phyloP scores from a whole-genome alignment of 2,329 filamentous ascomycete species.

The Aspergillus puulaauensis region DNA sequence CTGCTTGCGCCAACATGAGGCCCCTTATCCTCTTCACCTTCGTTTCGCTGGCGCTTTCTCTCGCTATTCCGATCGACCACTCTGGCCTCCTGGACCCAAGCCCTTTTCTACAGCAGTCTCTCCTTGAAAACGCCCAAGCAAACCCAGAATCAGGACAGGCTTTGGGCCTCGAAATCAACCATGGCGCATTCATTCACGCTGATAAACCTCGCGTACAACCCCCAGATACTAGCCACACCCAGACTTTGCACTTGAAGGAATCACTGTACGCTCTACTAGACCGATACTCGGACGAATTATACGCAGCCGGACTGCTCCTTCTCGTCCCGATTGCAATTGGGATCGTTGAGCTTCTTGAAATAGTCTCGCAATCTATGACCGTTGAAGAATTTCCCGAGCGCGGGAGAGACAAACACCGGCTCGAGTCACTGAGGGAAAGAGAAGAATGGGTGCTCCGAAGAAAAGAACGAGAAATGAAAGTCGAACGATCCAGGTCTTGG shows the following conservation, averaged over 20 bases:
- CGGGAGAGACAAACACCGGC: constrained; percentile 5
- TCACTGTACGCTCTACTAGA: not conserved
- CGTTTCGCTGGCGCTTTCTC: not conserved
- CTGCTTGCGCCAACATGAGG: not conserved
- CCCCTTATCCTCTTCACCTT: not conserved
- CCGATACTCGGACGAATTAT: constrained; percentile 7
- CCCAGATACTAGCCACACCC: not conserved
- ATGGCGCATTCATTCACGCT: not conserved
- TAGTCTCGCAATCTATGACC: not conserved
- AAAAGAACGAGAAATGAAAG: not conserved
- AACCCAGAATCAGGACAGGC: not conserved
- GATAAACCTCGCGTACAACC: not conserved
- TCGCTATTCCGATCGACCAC: not conserved
- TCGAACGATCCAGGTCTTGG: not conserved
- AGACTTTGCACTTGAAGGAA: constrained; percentile 3
- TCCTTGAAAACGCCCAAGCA: not conserved
- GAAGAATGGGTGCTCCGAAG: not conserved
- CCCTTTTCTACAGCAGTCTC: not conserved
- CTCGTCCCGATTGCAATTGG: constrained; percentile 11
- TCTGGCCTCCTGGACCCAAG: not conserved
- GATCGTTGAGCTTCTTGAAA: constrained; percentile 10
- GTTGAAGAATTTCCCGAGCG: constrained; percentile 8
- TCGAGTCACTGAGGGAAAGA: constrained; percentile 1
- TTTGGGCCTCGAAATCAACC: not conserved
- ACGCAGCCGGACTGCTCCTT: constrained; percentile 4